Evolutionary conservation across 176 grass and related monocot genomes (phyloP).

Genomic region (Phragmites australis): DNA sequence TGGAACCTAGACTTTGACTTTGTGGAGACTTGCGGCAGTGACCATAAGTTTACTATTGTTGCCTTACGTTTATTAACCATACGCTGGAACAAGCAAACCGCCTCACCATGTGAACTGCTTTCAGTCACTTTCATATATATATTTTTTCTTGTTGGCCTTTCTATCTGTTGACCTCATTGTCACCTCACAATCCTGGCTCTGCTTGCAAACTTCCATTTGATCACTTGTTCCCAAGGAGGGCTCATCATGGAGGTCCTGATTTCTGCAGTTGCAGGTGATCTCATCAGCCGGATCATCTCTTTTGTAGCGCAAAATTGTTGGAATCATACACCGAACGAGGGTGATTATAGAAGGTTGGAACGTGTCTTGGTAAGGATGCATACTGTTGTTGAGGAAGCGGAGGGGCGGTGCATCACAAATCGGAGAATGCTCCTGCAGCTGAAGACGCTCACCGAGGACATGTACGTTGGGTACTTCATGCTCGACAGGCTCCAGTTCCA

Average conservation of each 20-base stretch:
- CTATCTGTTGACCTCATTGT: background rate
- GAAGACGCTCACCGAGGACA: constrained; percentile 8
- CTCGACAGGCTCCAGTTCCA: constrained; percentile 25
- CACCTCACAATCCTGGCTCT: background rate
- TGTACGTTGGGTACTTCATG: constrained; percentile 23
- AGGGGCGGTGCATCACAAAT: constrained; percentile 11
- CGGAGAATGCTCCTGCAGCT: constrained; percentile 36
- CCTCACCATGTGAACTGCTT: background rate
- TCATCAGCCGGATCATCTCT: constrained; percentile 39
- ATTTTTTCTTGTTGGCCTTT: background rate
- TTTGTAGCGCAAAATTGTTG: background rate
- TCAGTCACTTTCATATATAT: background rate
- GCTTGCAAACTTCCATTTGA: background rate
- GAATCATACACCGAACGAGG: background rate
- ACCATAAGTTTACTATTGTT: background rate
- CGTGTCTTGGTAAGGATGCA: constrained; percentile 22
- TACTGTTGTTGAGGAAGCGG: constrained; percentile 38
- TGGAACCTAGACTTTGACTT: no score
- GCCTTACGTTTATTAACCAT: background rate
- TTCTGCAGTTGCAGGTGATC: constrained; percentile 15
- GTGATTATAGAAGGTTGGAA: constrained; percentile 21
- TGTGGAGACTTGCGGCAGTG: background rate
- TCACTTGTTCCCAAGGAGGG: background rate
- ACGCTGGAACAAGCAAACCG: background rate
- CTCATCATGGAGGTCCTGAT: constrained; percentile 17